A percentile compares a stretch with the other conserved stretches of the same genome.
Evolutionary conservation across 2,329 filamentous ascomycete genomes (phyloP).

Genomic region (Gaeumannomyces sp.): DNA sequence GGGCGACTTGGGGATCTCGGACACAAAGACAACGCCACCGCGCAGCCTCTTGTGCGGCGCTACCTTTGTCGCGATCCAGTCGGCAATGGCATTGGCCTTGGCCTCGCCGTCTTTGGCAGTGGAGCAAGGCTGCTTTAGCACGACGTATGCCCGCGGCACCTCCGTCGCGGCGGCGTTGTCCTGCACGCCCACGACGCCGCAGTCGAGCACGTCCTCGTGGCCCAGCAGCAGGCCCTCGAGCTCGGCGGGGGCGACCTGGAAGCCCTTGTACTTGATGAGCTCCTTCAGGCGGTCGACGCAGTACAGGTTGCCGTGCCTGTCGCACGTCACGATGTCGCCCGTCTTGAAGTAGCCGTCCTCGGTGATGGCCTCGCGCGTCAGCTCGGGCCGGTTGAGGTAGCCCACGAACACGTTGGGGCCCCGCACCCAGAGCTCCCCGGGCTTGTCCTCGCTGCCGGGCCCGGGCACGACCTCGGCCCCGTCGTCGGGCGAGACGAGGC

Average conservation of each 20-base stretch:
- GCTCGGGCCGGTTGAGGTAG: conserved; percentile 68
- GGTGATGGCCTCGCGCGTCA: conserved; percentile 65
- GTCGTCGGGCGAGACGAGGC: conserved; percentile 53
- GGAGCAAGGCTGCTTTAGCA: conserved; percentile 28
- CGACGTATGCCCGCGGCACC: conserved; percentile 62
- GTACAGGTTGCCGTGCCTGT: conserved; percentile 74
- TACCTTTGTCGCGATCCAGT: conserved; percentile 31
- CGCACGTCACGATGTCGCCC: conserved; percentile 77
- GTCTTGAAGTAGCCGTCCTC: conserved; percentile 75
- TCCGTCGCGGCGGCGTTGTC: conserved; percentile 58
- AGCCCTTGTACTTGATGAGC: conserved; percentile 60
- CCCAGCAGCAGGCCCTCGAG: conserved; percentile 44
- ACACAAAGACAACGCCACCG: conserved; percentile 64
- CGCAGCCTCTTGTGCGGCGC: conserved; percentile 58
- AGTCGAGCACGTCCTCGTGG: conserved; percentile 44
- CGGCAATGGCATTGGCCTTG: conserved; percentile 32
- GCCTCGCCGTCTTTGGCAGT: conserved; percentile 18
- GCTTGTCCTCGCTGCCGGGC: conserved; percentile 49
- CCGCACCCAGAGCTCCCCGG: conserved; percentile 70
- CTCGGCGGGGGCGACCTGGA: conserved; percentile 65
- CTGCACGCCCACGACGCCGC: conserved; percentile 57
- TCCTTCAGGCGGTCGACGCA: conserved; percentile 83
- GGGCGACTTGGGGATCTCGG: conserved; percentile 66
- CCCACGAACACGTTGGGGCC: conserved; percentile 77
- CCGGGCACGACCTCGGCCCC: conserved; percentile 31